Evolutionary conservation across 306 rosid genomes (phyloP).

Genomic region (Coriaria nepalensis): DNA sequence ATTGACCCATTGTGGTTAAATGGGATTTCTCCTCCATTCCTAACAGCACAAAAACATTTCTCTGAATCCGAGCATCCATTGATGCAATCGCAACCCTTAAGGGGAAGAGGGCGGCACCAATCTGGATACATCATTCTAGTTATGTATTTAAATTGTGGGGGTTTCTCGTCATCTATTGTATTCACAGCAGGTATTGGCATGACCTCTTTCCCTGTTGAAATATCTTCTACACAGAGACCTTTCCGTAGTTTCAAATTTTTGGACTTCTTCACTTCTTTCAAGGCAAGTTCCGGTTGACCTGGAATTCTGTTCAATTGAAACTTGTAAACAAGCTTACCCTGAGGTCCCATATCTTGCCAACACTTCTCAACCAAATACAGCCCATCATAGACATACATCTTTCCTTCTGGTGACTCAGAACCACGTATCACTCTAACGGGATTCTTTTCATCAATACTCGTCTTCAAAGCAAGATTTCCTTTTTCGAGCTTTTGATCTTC

Average conservation of each 20-base stretch:
- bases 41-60: conserved; percentile 57
- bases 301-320: conserved; percentile 55
- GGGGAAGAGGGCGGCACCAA: conserved; percentile 39
- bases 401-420: conserved; percentile 50
- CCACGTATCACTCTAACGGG: conserved; percentile 91
- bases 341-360: conserved; percentile 81
- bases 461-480: conserved; percentile 88
- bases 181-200: conserved; percentile 74
- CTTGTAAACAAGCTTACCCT: conserved; percentile 61
- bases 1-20: conserved; percentile 68
- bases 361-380: conserved; percentile 47
- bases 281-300: conserved; percentile 84
- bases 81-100: conserved; percentile 54
- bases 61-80: conserved; percentile 62
- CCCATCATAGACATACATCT: conserved; percentile 71
- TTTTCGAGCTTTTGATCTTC: conserved; percentile 91
- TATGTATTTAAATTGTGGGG: conserved; percentile 60
- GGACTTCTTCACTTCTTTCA: conserved; percentile 63
- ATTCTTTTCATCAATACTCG: conserved; percentile 49
- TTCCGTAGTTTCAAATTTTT: conserved; percentile 52
- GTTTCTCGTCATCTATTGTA: conserved; percentile 62
- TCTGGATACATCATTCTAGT: conserved; percentile 62
- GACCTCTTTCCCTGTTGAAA: conserved; percentile 66
- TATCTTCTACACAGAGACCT: conserved; percentile 60
- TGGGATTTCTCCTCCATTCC: conserved; percentile 80